These are phyloP conservation scores for Voacanga thouarsii DNA, from an alignment of 257 asterid species.

Conservation along the genomic window DNA sequence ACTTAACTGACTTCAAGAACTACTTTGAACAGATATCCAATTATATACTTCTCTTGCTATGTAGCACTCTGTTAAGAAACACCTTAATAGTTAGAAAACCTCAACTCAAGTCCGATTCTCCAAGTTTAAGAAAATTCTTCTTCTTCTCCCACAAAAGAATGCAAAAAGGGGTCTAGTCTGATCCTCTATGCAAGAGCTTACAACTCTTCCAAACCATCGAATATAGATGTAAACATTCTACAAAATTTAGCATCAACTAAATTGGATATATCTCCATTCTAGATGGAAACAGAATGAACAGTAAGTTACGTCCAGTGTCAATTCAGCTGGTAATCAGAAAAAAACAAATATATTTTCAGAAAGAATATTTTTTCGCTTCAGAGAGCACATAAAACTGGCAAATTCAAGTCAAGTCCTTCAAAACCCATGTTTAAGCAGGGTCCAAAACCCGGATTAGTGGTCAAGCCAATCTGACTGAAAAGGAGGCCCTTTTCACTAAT, in stretches of 20 bases:
- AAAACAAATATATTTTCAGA: no score
- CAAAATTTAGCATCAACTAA: neutral
- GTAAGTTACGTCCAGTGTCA: neutral
- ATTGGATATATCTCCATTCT: neutral
- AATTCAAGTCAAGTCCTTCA: neutral
- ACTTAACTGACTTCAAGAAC: neutral
- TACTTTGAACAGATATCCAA: neutral
- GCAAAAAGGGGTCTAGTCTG: neutral
- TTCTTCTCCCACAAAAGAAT: neutral
- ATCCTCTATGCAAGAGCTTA: neutral
- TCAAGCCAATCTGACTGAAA: neutral
- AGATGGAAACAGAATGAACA: no score
- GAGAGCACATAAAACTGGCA: neutral
- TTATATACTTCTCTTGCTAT: no score
- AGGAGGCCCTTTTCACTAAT: neutral
- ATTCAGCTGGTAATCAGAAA: neutral
- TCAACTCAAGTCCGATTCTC: neutral
- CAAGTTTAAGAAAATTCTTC: neutral
- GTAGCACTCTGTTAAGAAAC: neutral
- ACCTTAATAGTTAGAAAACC: neutral
- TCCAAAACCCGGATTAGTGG: neutral
- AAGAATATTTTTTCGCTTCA: neutral
- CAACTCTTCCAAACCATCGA: slow-evolving; percentile 1
- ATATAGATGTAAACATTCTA: neutral
- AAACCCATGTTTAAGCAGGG: neutral